A percentile compares a stretch with the other conserved stretches of the same genome.
Evolutionary conservation across 176 grass and related monocot species (phyloP).

Genomic region (Pharus latifolius): DNA sequence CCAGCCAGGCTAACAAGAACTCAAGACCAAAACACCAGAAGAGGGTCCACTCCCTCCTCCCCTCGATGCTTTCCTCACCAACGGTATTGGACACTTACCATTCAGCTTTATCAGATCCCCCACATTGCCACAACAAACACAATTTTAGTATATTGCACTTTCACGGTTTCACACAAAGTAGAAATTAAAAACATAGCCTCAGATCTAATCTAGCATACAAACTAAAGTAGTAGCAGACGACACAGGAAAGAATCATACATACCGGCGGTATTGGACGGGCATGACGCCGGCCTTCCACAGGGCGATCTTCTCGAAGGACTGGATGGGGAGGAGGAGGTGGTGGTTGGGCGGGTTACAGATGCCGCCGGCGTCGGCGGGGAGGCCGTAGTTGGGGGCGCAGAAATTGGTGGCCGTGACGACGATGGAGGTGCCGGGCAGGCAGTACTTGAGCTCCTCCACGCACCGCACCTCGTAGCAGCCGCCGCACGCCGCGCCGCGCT

Average conservation of each 20-base stretch:
- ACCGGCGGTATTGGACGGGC: conserved; percentile 97
- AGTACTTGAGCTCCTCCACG: conserved; percentile 83
- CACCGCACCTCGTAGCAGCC: conserved; percentile 97
- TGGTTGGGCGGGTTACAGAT: conserved; percentile 92
- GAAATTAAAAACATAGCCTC: neutral
- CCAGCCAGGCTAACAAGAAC: neutral
- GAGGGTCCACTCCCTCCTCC: neutral
- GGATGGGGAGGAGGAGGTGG: conserved; percentile 92
- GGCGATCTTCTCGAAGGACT: conserved; percentile 96
- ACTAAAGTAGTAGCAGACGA: neutral
- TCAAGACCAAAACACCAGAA: neutral
- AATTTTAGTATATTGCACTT: conserved; percentile 13
- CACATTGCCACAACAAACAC: conserved; percentile 7
- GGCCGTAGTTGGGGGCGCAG: conserved; percentile 87
- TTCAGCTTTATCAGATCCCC: conserved; percentile 24
- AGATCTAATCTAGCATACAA: conserved; percentile 28
- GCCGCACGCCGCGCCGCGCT: conserved; percentile 74
- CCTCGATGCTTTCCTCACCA: neutral
- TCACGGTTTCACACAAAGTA: conserved; percentile 17
- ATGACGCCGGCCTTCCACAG: conserved; percentile 99
- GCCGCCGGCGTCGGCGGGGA: conserved; percentile 70
- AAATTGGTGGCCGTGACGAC: conserved; percentile 91
- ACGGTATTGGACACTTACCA: conserved; percentile 23
- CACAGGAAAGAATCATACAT: conserved; percentile 7
- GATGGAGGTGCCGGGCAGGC: conserved; percentile 91